Base-by-base conservation (phyloP, 2,329 filamentous ascomycete species). In the Harringtonia aguacate region DNA sequence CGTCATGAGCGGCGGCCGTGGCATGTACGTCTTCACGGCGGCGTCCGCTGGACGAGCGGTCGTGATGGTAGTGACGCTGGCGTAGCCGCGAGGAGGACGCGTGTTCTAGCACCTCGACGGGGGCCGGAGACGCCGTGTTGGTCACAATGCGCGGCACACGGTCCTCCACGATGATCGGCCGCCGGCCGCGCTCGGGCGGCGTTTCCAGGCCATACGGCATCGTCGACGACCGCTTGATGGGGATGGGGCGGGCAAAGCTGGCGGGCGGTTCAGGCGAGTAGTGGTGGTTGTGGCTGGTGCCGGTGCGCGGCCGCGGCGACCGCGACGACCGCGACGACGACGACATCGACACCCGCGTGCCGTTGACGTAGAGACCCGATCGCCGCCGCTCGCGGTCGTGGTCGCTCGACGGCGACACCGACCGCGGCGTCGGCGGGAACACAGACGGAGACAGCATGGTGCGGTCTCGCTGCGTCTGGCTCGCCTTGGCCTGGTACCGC, bases 221-320 rank as follows among this genome's bases (percentile, higher is more conserved):
- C 34, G 53, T 57, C n/a, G 52, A 50, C 31, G 53, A 49, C 35
- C 55, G 55, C 45, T 54, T 51, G 41, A 55, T 51, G n/a, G 50
- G 50, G 42, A 53, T 53, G 20, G 53, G 52, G 33, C 36, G 40
- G 9, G 15, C 8, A n/a, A 18, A 27, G 28, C 6, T 20, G 35
- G 36, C 40, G 2, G 46, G 44, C 15, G 50, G 45, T 18, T 51
- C 50, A 4, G 46, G 52, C 31, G 39, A 27, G 45, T 45, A 7
- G 27, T 20, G 17, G 20, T 36, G 14, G 29, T 13, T n/a, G 20
- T 4, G 8, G 21, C 20, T n/a, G 28, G 7, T 13, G 8, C 21
- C 24, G 15, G 34, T 13, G n/a, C 24, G 15, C 33, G 17, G 27
- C 10, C 17, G 12, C 27, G 24, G 24, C n/a, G n/a, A n/a, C n/a